Evolutionary conservation across 371 early-diverging fungal species (phyloP).

Genomic region (Synchytrium microbalum): DNA sequence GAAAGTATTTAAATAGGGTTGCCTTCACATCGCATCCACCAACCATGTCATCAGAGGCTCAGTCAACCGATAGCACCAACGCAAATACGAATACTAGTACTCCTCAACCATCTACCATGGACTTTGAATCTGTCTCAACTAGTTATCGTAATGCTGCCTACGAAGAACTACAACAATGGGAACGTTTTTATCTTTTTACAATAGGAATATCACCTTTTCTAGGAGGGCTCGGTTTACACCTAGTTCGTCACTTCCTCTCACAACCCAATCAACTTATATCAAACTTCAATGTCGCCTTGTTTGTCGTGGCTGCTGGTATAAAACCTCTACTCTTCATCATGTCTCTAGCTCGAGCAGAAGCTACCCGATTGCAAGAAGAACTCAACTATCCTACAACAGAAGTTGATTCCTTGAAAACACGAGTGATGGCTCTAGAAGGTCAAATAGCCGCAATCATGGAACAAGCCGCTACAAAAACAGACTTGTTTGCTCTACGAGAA

Average conservation of each 20-base stretch:
- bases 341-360: not conserved
- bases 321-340: not conserved
- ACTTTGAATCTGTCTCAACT: not conserved
- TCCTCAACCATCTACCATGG: not conserved
- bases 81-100: too few relatives aligned
- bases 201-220: not conserved
- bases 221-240: not conserved
- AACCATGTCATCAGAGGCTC: not conserved
- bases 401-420: not conserved
- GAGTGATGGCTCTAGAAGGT: not conserved
- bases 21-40: not conserved
- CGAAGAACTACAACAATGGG: not conserved
- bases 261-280: slow-evolving; percentile 1
- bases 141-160: not conserved
- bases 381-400: not conserved
- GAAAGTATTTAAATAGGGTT: not conserved
- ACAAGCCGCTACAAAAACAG: not conserved
- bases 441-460: not conserved
- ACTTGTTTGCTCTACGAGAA: not conserved
- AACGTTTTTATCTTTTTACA: not conserved
- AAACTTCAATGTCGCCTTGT: not conserved
- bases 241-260: not conserved
- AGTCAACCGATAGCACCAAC: too few relatives aligned
- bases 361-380: not conserved
- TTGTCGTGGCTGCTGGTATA: not conserved